Base-by-base conservation (phyloP, 2,329 filamentous ascomycete genomes). In the Plenodomus lindquistii region DNA sequence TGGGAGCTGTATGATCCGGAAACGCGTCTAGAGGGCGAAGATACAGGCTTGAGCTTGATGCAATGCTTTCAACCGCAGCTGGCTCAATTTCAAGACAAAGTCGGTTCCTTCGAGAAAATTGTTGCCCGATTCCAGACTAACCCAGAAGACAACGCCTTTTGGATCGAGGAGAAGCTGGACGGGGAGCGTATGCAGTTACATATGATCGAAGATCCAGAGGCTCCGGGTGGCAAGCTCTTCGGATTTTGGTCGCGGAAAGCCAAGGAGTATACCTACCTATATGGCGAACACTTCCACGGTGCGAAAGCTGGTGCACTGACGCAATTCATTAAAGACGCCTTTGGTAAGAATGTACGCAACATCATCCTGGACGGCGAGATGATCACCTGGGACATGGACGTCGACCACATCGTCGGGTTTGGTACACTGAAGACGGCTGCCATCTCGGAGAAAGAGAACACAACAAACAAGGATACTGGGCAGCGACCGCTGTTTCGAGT, bases 101-200 rank as follows among this genome's bases (percentile, higher is more conserved):
- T 67, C 6, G 67, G 66, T 10, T 85, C 86, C 0, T 90, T 96
- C 59, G 83, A 91, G 45, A 88, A 85, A 65, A 90, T 95, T 82
- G 84, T 95, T 1, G 78, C 84, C 16, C 85, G 76, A 37, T 83
- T 87, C 73, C 82, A 84, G 2, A 79, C 81, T 0, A 86, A 84
- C 0, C 82, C 86, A 19, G 85, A 89, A 0, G 86, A 95, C 43
- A 78, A 81, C 0, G 84, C 88, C 8, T 99, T 95, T 66, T 97
- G 92, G 91, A 94, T 97, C 40, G 94, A 99, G 71, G 94, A 99
- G 74, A 99, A 99, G 72, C 78, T 99, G 8, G 94, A 99, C 60
- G 94, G 94, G 1, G 94, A 99, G 73, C 84, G 94, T 20, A 97
- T 99, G 87, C 94, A 99, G 71, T 81, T 99, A 68, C 94, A 99